A percentile compares a stretch with the other conserved stretches of the same genome.
Evolutionary conservation across 164 flowering plant species (phyloP).

Genomic region (Nymphaea thermarum): DNA sequence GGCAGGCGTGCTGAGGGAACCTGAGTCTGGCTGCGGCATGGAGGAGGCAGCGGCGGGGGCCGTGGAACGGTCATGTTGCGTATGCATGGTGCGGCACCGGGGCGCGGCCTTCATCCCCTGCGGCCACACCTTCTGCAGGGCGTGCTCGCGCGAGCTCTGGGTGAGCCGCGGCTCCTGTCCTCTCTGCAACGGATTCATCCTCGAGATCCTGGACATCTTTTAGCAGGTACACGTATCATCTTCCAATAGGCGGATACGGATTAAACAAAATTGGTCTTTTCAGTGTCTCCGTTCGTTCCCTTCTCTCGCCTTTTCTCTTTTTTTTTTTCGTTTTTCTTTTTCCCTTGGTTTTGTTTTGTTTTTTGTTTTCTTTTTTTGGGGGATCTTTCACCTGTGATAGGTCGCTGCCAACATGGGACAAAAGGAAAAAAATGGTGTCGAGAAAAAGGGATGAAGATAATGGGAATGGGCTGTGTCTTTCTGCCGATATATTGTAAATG

Average conservation of each 20-base stretch:
- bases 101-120: conserved; percentile 92
- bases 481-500: too few relatives aligned
- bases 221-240: conserved; percentile 4
- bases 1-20: conserved; percentile 17
- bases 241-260: background rate
- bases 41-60: conserved; percentile 20
- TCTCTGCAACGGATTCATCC: conserved; percentile 61
- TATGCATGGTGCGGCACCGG: conserved; percentile 89
- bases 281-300: too few relatives aligned
- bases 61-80: conserved; percentile 43
- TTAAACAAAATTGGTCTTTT: too few relatives aligned
- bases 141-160: conserved; percentile 74
- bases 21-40: conserved; percentile 15
- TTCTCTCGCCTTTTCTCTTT: too few relatives aligned
- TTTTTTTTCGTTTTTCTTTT: too few relatives aligned
- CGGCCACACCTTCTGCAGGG: conserved; percentile 83
- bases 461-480: too few relatives aligned
- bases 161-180: conserved; percentile 78
- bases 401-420: background rate
- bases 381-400: background rate
- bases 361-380: background rate
- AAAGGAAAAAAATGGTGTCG: background rate
- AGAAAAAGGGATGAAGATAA: too few relatives aligned
- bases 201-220: conserved; percentile 78
- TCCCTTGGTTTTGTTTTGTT: background rate